Evolutionary conservation across 139 green algal species (phyloP).

Genomic region (Yamagishiella unicocca): DNA sequence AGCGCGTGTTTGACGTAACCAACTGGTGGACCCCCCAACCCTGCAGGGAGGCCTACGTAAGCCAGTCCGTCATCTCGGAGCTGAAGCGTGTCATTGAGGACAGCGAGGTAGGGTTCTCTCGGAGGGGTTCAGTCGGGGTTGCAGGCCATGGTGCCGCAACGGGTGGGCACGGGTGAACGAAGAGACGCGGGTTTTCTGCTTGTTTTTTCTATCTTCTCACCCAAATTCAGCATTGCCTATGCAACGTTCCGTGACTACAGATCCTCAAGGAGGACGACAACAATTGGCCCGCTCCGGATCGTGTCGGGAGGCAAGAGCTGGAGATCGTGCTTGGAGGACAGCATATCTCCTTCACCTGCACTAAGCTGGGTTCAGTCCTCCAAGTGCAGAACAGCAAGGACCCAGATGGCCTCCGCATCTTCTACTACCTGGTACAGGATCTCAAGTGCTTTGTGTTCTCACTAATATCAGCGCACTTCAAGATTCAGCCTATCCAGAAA

Average conservation of each 20-base stretch:
- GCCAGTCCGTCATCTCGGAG: constrained; percentile 86
- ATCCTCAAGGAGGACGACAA: constrained; percentile 97
- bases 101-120: constrained; percentile 89
- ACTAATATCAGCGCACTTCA: constrained; percentile 96
- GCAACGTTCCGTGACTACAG: constrained; percentile 68
- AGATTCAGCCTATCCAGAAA: constrained; percentile 87
- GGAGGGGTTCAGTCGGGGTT: no score
- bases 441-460: constrained; percentile 98
- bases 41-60: constrained; percentile 84
- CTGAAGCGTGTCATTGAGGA: constrained; percentile 93
- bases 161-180: no score
- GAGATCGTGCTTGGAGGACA: constrained; percentile 94
- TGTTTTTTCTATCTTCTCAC: no score
- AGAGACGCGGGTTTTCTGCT: no score
- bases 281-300: constrained; percentile 94
- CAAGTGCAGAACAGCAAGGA: constrained; percentile 97
- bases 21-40: not conserved
- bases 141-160: no score
- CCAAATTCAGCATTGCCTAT: no score
- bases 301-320: constrained; percentile 95
- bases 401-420: constrained; percentile 94
- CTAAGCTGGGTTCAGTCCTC: constrained; percentile 95
- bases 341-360: constrained; percentile 97
- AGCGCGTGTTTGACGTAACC: no score
- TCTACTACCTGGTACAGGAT: constrained; percentile 99